Percentiles rank a stretch among this genome's conserved stretches.
Conservation (phyloP, 2,329 filamentous ascomycete genomes). For the Drechslera avenae region DNA sequence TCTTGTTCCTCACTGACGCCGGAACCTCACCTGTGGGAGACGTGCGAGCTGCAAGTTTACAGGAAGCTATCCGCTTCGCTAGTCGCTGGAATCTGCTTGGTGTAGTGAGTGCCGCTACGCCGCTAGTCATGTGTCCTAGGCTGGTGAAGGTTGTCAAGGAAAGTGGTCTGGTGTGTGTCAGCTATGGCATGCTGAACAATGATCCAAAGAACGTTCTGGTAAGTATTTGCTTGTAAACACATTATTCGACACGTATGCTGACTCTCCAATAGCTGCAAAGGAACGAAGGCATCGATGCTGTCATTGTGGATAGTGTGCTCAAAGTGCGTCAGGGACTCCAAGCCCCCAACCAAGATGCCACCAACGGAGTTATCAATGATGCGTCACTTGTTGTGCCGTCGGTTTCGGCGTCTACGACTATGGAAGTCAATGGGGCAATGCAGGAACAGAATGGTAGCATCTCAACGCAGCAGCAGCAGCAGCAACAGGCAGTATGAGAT, state of each 20-base stretch:
- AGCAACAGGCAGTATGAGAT: not conserved
- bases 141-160: conserved; percentile 94
- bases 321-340: conserved; percentile 91
- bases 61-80: conserved; percentile 94
- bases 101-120: conserved; percentile 86
- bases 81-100: conserved; percentile 93
- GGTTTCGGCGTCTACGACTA: conserved; percentile 8
- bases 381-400: conserved; percentile 12
- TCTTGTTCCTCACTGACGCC: conserved; percentile 91
- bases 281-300: conserved; percentile 92
- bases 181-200: conserved; percentile 91
- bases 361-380: conserved; percentile 2
- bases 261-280: conserved; percentile 72
- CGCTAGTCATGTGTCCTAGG: conserved; percentile 85
- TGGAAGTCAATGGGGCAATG: conserved; percentile 4
- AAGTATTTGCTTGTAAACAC: conserved; percentile 26
- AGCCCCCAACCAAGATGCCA: conserved; percentile 24
- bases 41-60: conserved; percentile 85
- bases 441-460: not conserved
- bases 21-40: conserved; percentile 83
- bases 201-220: conserved; percentile 84
- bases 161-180: conserved; percentile 89
- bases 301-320: conserved; percentile 94
- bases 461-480: not conserved
- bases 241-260: not conserved